Conservation (phyloP, 805 yeast species). For the Cyberlindnera xylosilytica region DNA sequence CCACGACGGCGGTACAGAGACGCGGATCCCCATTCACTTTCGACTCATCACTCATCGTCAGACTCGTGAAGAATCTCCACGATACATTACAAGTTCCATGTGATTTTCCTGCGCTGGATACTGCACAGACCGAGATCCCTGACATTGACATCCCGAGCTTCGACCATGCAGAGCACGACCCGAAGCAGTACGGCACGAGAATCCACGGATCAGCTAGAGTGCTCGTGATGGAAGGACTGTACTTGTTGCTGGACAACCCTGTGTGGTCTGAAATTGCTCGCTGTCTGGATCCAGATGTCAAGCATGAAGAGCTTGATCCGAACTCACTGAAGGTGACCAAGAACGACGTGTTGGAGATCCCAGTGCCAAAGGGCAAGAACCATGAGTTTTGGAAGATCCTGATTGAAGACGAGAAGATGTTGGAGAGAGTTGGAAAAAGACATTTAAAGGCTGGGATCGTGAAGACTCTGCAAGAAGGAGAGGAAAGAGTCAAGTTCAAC, state of each 20-base stretch:
- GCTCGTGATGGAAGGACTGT: constrained; percentile 73
- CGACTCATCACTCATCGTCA: constrained; percentile 39
- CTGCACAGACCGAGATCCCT: constrained; percentile 26
- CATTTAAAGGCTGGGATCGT: constrained; percentile 7
- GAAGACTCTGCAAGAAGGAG: constrained; percentile 45
- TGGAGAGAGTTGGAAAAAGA: constrained; percentile 39
- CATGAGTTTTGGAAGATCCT: constrained; percentile 51
- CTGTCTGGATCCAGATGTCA: constrained; percentile 28
- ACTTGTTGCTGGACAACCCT: constrained; percentile 54
- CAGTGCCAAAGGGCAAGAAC: constrained; percentile 24
- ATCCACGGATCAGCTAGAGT: constrained; percentile 48
- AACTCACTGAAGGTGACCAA: constrained; percentile 11
- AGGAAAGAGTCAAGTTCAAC: constrained; percentile 45
- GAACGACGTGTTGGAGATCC: constrained; percentile 10
- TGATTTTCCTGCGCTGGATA: constrained; percentile 12
- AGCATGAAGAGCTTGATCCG: neutral
- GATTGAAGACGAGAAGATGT: constrained; percentile 42
- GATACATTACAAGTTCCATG: constrained; percentile 15
- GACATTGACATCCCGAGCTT: constrained; percentile 61
- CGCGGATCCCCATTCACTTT: constrained; percentile 90
- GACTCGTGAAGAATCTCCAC: constrained; percentile 12
- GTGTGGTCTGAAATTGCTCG: constrained; percentile 54
- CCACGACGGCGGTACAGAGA: constrained; percentile 53
- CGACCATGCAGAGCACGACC: constrained; percentile 74
- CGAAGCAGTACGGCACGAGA: constrained; percentile 49